Percentiles rank a stretch among this genome's conserved stretches.
These are phyloP conservation scores for Pyrenochaeta sp. DNA, from an alignment of 2,329 filamentous ascomycete genomes.

Conservation along the genomic window DNA sequence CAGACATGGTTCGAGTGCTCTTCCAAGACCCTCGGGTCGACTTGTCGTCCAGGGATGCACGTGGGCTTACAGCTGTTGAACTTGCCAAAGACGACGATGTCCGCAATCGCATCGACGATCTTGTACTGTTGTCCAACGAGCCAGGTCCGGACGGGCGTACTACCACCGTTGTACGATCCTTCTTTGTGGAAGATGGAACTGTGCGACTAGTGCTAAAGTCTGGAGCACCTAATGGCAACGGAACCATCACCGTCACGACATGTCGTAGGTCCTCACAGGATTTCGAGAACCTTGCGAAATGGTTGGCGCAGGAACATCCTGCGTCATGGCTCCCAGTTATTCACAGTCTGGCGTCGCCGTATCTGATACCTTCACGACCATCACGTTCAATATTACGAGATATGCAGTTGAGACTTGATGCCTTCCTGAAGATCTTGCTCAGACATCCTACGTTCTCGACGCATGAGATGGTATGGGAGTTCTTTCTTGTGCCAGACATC, in stretches of 20 bases:
- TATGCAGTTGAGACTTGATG: slow-evolving; percentile 84
- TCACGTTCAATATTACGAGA: slow-evolving; percentile 87
- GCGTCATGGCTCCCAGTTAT: slow-evolving; percentile 92
- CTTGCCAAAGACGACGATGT: slow-evolving; percentile 98
- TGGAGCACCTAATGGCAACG: slow-evolving; percentile 80
- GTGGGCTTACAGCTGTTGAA: slow-evolving; percentile 93
- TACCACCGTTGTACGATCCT: slow-evolving; percentile 91
- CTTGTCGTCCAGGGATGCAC: slow-evolving; percentile 79
- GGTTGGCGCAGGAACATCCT: slow-evolving; percentile 87
- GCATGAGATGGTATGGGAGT: slow-evolving; percentile 98
- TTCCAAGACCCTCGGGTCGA: slow-evolving; percentile 91
- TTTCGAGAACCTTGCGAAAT: slow-evolving; percentile 87
- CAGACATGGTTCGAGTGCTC: slow-evolving; percentile 88
- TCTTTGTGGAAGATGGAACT: slow-evolving; percentile 96
- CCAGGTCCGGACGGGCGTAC: slow-evolving; percentile 79
- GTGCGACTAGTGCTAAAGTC: slow-evolving; percentile 94
- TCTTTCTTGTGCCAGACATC: slow-evolving; percentile 95
- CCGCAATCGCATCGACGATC: slow-evolving; percentile 92
- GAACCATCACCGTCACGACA: slow-evolving; percentile 92
- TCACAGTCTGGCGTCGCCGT: slow-evolving; percentile 81
- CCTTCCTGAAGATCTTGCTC: slow-evolving; percentile 86
- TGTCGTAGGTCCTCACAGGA: slow-evolving; percentile 87
- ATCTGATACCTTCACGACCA: slow-evolving; percentile 91
- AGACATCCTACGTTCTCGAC: slow-evolving; percentile 91
- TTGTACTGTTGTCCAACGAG: slow-evolving; percentile 76